phyloP scores from a whole-genome alignment of 176 grass and related monocot genomes.

The Triticum turgidum region DNA sequence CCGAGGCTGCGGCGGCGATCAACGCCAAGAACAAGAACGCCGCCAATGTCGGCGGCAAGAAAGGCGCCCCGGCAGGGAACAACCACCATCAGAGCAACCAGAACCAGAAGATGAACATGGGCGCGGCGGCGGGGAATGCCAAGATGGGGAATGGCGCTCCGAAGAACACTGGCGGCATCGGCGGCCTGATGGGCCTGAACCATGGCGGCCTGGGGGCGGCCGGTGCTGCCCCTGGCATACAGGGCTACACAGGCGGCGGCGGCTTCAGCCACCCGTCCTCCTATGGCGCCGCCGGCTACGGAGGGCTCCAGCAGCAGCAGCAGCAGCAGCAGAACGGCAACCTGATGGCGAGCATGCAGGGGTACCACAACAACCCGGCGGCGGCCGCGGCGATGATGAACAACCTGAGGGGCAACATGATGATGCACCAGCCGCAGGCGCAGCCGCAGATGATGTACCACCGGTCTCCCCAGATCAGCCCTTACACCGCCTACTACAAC shows the following conservation, averaged over 20 bases:
- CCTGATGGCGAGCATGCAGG: constrained; percentile 70
- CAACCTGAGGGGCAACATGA: constrained; percentile 56
- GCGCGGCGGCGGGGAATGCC: constrained; percentile 42
- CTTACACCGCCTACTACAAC: constrained; percentile 93
- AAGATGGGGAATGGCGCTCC: constrained; percentile 43
- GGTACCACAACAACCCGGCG: constrained; percentile 58
- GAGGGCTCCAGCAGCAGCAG: constrained; percentile 57
- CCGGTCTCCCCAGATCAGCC: constrained; percentile 82
- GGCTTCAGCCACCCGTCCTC: constrained; percentile 47
- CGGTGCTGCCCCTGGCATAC: constrained; percentile 27
- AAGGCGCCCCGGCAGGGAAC: constrained; percentile 24
- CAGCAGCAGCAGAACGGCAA: constrained; percentile 55
- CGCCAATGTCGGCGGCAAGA: constrained; percentile 49
- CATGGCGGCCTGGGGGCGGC: constrained; percentile 37
- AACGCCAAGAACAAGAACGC: constrained; percentile 47
- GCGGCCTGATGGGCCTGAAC: constrained; percentile 65
- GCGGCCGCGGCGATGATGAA: constrained; percentile 60
- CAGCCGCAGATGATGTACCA: constrained; percentile 97
- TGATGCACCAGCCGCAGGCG: constrained; percentile 84
- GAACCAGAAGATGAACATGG: constrained; percentile 64
- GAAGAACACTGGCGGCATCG: constrained; percentile 40
- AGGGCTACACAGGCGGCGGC: constrained; percentile 28
- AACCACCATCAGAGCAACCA: constrained; percentile 59
- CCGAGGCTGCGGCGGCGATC: neutral
- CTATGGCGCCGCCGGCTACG: constrained; percentile 32